Base-by-base conservation (phyloP, 2,329 filamentous ascomycete species). In the Harringtonia aguacate region DNA sequence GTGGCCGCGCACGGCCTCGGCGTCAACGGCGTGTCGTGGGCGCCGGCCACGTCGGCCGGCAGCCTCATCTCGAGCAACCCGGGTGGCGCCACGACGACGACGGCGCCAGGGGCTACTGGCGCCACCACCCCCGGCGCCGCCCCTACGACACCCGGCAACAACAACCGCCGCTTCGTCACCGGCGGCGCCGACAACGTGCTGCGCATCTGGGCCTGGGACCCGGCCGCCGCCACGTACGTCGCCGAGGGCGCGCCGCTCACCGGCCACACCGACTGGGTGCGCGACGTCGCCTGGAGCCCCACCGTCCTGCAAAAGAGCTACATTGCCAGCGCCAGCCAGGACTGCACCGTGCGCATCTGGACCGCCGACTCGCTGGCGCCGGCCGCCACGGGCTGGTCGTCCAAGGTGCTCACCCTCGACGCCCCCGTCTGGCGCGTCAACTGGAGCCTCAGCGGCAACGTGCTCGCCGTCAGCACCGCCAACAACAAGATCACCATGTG, bases 261-360 rank as follows among this genome's bases (percentile, higher is more conserved):
- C 2, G 92, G 92, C 50, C 92, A 98, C 67, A 77, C 79, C 7
- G 92, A 97, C 69, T 98, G 92, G 92, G 92, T 98, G 44, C 81
- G 92, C 51, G 92, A 98, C 62, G 92, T 98, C 13, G 86, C 90
- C 14, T 98, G 92, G 92, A 90, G 85, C 40, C 92, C 92, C 12
- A 95, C 88, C 21, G 86, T 97, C 45, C 73, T 98, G 47, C 86
- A 89, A 56, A 95, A 95, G 73, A 87, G 83, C 46, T 98, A 98
- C 68, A 95, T 98, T 60, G 92, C 92, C 27, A 90, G 84, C 39
- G 92, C 90, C 12, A 89, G 84, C 43, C 89, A 97, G 68, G 92
- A 98, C 64, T 94, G 94, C 75, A 95, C 88, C 9, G 90, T 97
- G 50, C 81, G 88, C 53, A 95, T 98, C 66, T 98, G 92, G 92